phyloP scores from a whole-genome alignment of 2,329 filamentous ascomycete genomes.

The Fusarium sp. region DNA sequence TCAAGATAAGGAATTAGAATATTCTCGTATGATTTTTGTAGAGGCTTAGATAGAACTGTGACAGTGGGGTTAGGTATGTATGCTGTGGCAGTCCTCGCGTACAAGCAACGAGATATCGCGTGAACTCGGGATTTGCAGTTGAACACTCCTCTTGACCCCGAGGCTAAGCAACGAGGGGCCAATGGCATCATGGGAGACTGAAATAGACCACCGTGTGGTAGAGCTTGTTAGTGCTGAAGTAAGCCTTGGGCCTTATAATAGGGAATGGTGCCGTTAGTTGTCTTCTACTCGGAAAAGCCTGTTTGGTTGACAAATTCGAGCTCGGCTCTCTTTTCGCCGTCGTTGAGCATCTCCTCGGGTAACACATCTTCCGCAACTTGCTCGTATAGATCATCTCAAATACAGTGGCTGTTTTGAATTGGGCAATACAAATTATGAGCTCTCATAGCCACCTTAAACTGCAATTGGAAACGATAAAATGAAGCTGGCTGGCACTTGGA shows the following conservation, averaged over 20 bases:
- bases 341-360: not conserved
- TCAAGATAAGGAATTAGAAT: no score
- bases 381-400: not conserved
- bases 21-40: no score
- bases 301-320: not conserved
- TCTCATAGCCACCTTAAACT: not conserved
- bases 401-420: not conserved
- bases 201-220: not conserved
- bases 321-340: not conserved
- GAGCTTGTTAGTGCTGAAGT: not conserved
- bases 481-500: not conserved
- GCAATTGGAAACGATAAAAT: not conserved
- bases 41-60: no score
- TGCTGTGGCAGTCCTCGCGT: no score
- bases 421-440: not conserved
- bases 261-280: not conserved
- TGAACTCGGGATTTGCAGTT: not conserved
- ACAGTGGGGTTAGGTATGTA: no score
- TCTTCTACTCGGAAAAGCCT: not conserved
- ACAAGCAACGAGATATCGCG: not conserved
- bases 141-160: not conserved
- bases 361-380: not conserved
- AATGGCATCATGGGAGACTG: not conserved
- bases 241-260: not conserved
- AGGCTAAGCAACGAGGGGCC: no score